Percentiles rank a stretch among this genome's conserved stretches.
phyloP scores from a whole-genome alignment of 768 basidiomycete species.

The Leucocoprinus sp. region DNA sequence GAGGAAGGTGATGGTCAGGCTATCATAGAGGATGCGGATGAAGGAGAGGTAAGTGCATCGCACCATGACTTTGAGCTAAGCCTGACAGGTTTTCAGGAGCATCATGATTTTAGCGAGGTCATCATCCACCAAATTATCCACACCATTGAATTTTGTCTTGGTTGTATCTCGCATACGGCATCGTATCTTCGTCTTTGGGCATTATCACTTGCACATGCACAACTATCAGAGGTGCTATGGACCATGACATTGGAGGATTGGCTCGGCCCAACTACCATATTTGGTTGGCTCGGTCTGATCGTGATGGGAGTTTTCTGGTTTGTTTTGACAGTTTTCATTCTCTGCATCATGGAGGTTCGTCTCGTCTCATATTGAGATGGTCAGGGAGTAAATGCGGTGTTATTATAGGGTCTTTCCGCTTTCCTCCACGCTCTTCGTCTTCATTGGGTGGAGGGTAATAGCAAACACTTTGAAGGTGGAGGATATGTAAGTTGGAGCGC shows the following conservation, averaged over 20 bases:
- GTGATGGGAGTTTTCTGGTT: slow-evolving; percentile 74
- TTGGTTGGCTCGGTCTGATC: slow-evolving; percentile 46
- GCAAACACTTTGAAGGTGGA: slow-evolving; percentile 88
- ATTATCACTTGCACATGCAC: slow-evolving; percentile 94
- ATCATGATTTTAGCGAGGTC: slow-evolving; percentile 91
- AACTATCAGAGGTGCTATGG: slow-evolving; percentile 93
- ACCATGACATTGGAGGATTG: slow-evolving; percentile 67
- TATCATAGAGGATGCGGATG: slow-evolving; percentile 69
- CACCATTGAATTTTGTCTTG: slow-evolving; percentile 98
- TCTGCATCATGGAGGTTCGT: slow-evolving; percentile 95
- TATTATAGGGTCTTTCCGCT: slow-evolving; percentile 76
- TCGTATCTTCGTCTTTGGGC: slow-evolving; percentile 95
- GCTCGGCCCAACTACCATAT: slow-evolving; percentile 54
- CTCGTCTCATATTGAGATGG: background rate
- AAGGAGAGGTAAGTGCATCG: slow-evolving; percentile 58
- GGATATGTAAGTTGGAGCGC: slow-evolving; percentile 62
- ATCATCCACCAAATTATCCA: slow-evolving; percentile 97
- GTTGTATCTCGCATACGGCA: slow-evolving; percentile 96
- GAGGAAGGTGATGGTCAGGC: slow-evolving; percentile 75
- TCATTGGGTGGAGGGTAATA: slow-evolving; percentile 98
- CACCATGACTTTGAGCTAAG: background rate
- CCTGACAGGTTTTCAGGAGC: slow-evolving; percentile 37
- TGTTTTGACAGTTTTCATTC: slow-evolving; percentile 57
- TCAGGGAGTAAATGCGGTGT: slow-evolving; percentile 5
- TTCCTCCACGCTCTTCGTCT: slow-evolving; percentile 94